phyloP scores from a whole-genome alignment of 2,329 filamentous ascomycete genomes.

The Botrytis medusae region DNA sequence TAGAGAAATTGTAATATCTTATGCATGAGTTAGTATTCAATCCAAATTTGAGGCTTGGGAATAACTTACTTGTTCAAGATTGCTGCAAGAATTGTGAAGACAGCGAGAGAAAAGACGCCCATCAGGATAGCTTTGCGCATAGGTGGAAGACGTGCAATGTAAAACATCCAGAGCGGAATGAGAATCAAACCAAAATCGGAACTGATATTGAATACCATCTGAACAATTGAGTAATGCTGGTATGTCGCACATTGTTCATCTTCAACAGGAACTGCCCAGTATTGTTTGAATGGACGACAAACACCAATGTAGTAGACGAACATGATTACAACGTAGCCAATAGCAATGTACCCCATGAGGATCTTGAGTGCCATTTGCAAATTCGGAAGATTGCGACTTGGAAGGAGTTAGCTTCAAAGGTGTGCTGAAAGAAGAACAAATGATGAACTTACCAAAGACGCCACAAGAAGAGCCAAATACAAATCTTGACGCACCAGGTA shows the following conservation, averaged over 20 bases:
- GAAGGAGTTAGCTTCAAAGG: not conserved
- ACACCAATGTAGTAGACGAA: slow-evolving; percentile 43
- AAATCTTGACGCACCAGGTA: slow-evolving; percentile 54
- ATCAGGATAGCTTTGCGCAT: slow-evolving; percentile 47
- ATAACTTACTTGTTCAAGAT: slow-evolving; percentile 48
- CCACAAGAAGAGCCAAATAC: slow-evolving; percentile 49
- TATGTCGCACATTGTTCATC: slow-evolving; percentile 49
- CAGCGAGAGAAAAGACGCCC: slow-evolving; percentile 49
- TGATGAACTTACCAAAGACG: slow-evolving; percentile 29
- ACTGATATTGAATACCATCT: slow-evolving; percentile 57
- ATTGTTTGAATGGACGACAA: slow-evolving; percentile 54
- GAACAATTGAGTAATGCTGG: slow-evolving; percentile 56
- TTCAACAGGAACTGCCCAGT: slow-evolving; percentile 57
- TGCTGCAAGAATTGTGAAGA: slow-evolving; percentile 53
- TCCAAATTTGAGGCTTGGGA: not conserved
- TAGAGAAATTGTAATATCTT: slow-evolving; percentile 32
- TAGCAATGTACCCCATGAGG: slow-evolving; percentile 47
- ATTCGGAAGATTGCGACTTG: slow-evolving; percentile 25
- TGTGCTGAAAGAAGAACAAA: not conserved
- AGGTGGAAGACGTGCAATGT: slow-evolving; percentile 42
- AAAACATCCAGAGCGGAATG: slow-evolving; percentile 47
- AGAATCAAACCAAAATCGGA: slow-evolving; percentile 59
- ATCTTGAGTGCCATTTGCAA: slow-evolving; percentile 45
- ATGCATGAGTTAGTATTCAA: not conserved
- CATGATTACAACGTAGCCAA: slow-evolving; percentile 45